Conservation (phyloP, 208 protist species). For the Wallacemonas collosoma region DNA sequence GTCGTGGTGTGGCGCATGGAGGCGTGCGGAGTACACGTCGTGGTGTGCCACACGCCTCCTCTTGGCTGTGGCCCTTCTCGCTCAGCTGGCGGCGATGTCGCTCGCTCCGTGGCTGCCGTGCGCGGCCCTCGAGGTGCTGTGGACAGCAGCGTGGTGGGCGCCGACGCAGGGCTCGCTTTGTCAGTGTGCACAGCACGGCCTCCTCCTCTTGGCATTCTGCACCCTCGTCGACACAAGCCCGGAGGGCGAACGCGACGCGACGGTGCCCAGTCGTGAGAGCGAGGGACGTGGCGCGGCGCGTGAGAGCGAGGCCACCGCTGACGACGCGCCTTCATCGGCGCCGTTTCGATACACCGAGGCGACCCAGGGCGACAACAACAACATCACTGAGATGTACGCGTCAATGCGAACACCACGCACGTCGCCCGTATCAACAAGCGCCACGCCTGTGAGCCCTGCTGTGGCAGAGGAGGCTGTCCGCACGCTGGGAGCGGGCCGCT, state of each 20-base stretch:
- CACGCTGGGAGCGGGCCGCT: not conserved
- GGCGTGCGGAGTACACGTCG: no score
- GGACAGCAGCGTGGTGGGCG: conserved; percentile 8
- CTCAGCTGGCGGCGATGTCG: not conserved
- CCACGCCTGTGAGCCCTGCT: not conserved
- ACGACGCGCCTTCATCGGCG: no score
- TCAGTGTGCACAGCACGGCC: not conserved
- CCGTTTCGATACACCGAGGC: no score
- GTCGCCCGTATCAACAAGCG: no score
- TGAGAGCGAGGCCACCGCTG: no score
- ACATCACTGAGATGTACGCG: no score
- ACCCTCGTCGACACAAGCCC: not conserved
- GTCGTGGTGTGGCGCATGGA: no score
- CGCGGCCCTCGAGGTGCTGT: not conserved
- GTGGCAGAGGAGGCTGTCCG: not conserved
- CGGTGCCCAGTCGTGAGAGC: no score
- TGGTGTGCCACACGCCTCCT: not conserved
- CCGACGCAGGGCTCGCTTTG: not conserved
- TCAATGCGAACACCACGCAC: no score
- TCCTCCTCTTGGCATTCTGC: conserved; percentile 2
- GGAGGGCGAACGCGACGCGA: not conserved
- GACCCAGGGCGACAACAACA: no score
- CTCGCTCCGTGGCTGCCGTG: not conserved
- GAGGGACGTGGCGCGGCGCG: no score
- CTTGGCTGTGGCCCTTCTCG: not conserved